Base-by-base conservation (phyloP, 495 filamentous ascomycete genomes). In the Umbilicaria muhlenbergii region DNA sequence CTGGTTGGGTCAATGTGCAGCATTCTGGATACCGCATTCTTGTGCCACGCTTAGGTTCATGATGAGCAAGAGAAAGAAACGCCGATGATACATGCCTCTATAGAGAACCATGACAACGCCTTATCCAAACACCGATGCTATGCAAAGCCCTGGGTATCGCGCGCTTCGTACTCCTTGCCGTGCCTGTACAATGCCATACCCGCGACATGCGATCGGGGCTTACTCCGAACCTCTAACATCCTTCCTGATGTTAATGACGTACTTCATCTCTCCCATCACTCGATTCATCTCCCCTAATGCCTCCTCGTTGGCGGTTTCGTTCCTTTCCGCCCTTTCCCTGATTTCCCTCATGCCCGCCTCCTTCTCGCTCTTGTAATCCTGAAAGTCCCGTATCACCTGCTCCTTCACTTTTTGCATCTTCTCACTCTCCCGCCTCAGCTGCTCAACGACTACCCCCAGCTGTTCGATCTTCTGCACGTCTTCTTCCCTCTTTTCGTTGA, bases 391-490 rank as follows among this genome's bases (percentile, higher is more conserved):
- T 17, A 63, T 57, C 14, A 84, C 66, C 12, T 66, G 69, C 11
- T 80, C 73, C 51, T 85, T 83, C 31, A 71, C 67, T 32, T 68
- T 62, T 47, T 65, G 58, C 34, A 78, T 60, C 38, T 69, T 63
- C 34, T 72, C 68, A n/a, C 81, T 67, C 44, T 81, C 78, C 33
- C 68, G 70, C 40, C 77, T 71, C 60, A 83, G 78, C 58, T 86
- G 78, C 41, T 83, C 78, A 51, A 75, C 74, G 28, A 86, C 57
- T 39, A 73, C 66, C 39, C 80, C 68, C 31, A 86, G 61, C 47
- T 71, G 69, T 36, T 75, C 73, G 36, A 81, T 65, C 46, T 83
- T 76, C 47, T 63, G 63, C 49, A 56, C 53, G 44, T 73, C 69
- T 12, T 55, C 56, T 19, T 63, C 59, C 16, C 67, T 62, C 13